Conservation (phyloP, 169 alveolate species). For the Cryptosporidium ryanae region DNA sequence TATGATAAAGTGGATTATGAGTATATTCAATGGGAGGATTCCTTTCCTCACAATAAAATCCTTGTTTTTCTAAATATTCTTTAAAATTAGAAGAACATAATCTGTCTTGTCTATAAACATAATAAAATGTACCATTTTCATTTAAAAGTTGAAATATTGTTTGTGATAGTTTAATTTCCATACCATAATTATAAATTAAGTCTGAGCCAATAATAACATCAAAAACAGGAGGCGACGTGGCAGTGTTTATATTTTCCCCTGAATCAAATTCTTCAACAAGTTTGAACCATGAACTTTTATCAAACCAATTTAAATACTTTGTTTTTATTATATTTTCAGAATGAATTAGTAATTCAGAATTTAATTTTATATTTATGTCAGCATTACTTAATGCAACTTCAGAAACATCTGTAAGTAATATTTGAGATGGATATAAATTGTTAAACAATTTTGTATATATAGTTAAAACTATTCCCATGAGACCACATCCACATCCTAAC, state of each 20-base stretch:
- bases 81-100: conserved; percentile 35
- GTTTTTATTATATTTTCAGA: neutral
- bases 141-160: conserved; percentile 25
- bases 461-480: conserved; percentile 52
- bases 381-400: conserved; percentile 43
- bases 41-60: conserved; percentile 25
- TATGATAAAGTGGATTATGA: conserved; percentile 31
- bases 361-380: conserved; percentile 12
- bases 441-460: conserved; percentile 9
- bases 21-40: conserved; percentile 40
- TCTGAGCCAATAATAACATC: conserved; percentile 69
- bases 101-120: conserved; percentile 63
- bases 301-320: conserved; percentile 67
- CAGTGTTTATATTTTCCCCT: too few species aligned
- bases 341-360: conserved; percentile 1
- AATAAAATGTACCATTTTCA: conserved; percentile 13
- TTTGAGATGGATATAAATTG: neutral
- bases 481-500: conserved; percentile 71
- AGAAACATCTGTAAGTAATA: conserved; percentile 65
- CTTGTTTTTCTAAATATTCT: conserved; percentile 10
- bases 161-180: conserved; percentile 28
- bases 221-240: neutral
- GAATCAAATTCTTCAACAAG: neutral
- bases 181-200: conserved; percentile 29
- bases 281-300: conserved; percentile 4